phyloP scores from a whole-genome alignment of 2,329 filamentous ascomycete genomes.

The Alternaria gansuensis region DNA sequence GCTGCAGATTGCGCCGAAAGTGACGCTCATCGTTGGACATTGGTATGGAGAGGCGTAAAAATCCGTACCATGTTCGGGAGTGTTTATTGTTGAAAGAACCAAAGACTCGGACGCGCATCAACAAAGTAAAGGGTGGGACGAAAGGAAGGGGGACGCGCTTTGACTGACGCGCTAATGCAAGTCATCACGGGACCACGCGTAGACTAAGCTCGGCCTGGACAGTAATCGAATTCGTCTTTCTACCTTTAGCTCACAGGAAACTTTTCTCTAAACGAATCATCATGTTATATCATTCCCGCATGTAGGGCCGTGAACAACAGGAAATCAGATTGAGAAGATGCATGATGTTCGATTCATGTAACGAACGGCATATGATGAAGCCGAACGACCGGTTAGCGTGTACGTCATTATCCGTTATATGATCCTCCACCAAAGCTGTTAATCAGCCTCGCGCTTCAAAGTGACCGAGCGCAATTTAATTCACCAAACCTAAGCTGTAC shows the following conservation, averaged over 20 bases:
- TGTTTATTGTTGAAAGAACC: background rate
- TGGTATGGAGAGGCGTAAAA: background rate
- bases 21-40: constrained; percentile 64
- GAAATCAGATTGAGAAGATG: background rate
- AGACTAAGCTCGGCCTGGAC: background rate
- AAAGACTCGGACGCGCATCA: background rate
- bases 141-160: constrained; percentile 21
- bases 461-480: constrained; percentile 3
- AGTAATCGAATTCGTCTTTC: background rate
- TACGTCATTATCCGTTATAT: constrained; percentile 15
- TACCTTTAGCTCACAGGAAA: background rate
- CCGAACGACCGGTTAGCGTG: constrained; percentile 4
- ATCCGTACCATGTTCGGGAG: background rate
- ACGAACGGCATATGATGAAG: background rate
- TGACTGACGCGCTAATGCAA: constrained; percentile 37
- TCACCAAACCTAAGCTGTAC: background rate
- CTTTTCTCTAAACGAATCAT: background rate
- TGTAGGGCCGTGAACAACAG: background rate
- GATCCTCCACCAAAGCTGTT: constrained; percentile 1
- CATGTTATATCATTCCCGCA: background rate
- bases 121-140: constrained; percentile 1
- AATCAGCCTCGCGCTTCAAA: constrained; percentile 8
- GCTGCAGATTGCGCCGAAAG: constrained; percentile 76
- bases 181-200: constrained; percentile 36
- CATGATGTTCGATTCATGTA: background rate